phyloP scores from a whole-genome alignment of 83 land plant species.

The Diphasiastrum complanatum region DNA sequence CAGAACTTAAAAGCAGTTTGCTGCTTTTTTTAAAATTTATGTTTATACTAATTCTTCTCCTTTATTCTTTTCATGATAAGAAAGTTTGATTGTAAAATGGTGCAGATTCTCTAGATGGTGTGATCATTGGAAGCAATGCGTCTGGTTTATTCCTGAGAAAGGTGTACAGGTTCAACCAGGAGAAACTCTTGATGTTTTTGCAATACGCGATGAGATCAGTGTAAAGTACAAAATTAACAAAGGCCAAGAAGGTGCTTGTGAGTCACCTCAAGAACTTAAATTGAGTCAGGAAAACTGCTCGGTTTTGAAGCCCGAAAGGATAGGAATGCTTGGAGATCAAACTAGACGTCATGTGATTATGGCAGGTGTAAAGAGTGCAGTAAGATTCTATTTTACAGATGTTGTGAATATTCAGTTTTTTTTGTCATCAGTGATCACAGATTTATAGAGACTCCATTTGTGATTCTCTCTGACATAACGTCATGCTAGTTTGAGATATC shows the following conservation, averaged over 20 bases:
- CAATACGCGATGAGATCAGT: slow-evolving; percentile 57
- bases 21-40: not conserved
- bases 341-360: slow-evolving; percentile 47
- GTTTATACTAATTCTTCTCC: not conserved
- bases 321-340: slow-evolving; percentile 64
- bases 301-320: slow-evolving; percentile 64
- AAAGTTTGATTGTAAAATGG: too few species aligned
- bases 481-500: too few species aligned
- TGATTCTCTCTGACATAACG: too few species aligned
- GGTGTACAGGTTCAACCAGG: slow-evolving; percentile 41
- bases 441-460: too few species aligned
- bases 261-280: not conserved
- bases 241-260: not conserved
- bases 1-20: too few species aligned
- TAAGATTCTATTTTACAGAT: slow-evolving; percentile 40
- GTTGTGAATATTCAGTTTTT: not conserved
- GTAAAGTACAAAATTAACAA: slow-evolving; percentile 41
- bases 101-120: slow-evolving; percentile 53
- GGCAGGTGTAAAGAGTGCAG: slow-evolving; percentile 43
- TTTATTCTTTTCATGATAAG: slow-evolving; percentile 24
- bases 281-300: slow-evolving; percentile 10
- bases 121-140: slow-evolving; percentile 93
- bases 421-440: too few species aligned
- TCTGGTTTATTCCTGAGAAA: slow-evolving; percentile 63
- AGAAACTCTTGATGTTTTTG: slow-evolving; percentile 42